These are phyloP conservation scores for Eucalyptus urophylla DNA, from an alignment of 345 rosid genomes.

Conservation along the genomic window DNA sequence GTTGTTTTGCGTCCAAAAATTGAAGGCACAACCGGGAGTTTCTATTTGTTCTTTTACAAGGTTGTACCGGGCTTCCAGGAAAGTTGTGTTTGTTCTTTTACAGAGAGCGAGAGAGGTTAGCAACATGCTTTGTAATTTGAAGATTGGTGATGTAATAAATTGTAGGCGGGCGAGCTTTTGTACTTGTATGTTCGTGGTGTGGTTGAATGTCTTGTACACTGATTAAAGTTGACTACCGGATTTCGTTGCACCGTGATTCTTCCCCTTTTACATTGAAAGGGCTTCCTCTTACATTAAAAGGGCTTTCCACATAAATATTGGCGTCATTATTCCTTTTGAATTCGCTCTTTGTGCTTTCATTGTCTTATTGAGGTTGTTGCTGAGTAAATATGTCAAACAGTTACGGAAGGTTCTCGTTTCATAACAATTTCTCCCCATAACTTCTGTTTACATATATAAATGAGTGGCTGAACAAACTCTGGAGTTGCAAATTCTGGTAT, in stretches of 20 bases:
- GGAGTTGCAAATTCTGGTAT: neutral
- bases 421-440: neutral
- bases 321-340: neutral
- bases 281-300: neutral
- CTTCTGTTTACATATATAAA: neutral
- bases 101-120: neutral
- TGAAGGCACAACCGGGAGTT: neutral
- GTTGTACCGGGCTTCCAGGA: neutral
- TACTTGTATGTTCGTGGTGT: neutral
- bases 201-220: neutral
- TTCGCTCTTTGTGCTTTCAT: neutral
- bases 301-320: neutral
- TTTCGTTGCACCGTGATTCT: neutral
- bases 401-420: neutral
- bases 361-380: neutral
- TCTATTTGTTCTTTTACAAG: neutral
- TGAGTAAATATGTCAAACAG: neutral
- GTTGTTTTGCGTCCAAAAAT: neutral
- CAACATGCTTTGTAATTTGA: neutral
- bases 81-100: neutral
- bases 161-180: neutral
- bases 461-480: neutral
- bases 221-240: neutral
- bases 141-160: neutral
- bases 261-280: neutral